phyloP scores from a whole-genome alignment of 2,329 filamentous ascomycete species.

The Exophiala sideris region DNA sequence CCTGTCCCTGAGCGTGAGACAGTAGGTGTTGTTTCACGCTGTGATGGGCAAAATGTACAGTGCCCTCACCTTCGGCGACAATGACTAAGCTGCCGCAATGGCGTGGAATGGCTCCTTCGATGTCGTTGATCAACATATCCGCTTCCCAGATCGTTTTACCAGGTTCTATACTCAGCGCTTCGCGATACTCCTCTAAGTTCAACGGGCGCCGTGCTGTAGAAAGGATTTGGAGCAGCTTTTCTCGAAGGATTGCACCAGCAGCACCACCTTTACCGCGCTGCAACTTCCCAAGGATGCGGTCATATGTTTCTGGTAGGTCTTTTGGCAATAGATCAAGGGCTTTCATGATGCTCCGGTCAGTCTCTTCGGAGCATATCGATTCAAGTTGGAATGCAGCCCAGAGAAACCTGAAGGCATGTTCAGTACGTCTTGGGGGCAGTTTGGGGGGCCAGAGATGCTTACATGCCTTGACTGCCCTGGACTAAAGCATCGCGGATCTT shows the following conservation, averaged over 20 bases:
- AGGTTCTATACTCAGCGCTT: constrained; percentile 8
- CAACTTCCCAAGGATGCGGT: constrained; percentile 7
- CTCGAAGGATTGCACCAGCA: constrained; percentile 1
- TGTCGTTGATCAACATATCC: constrained; percentile 22
- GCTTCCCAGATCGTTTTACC: constrained; percentile 8
- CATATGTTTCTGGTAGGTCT: constrained; percentile 10
- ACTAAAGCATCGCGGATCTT: constrained; percentile 16
- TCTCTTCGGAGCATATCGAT: constrained; percentile 21
- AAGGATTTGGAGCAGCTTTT: constrained; percentile 10
- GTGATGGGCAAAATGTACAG: constrained; percentile 16
- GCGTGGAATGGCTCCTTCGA: constrained; percentile 11
- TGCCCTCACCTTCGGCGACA: constrained; percentile 24
- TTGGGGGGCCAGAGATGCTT: constrained; percentile 1
- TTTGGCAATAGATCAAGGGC: constrained; percentile 15
- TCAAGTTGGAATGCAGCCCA: constrained; percentile 24
- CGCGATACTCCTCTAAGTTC: constrained; percentile 12
- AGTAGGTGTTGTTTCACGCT: constrained; percentile 13
- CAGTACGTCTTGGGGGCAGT: neutral
- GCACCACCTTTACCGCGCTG: neutral
- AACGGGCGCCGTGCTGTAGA: constrained; percentile 11
- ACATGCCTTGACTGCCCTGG: constrained; percentile 24
- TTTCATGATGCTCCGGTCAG: constrained; percentile 22
- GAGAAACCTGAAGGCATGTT: constrained; percentile 21
- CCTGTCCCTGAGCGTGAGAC: neutral
- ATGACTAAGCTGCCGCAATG: constrained; percentile 19